Conservation (phyloP, 2,329 filamentous ascomycete species). For the Neonectria hederae region DNA sequence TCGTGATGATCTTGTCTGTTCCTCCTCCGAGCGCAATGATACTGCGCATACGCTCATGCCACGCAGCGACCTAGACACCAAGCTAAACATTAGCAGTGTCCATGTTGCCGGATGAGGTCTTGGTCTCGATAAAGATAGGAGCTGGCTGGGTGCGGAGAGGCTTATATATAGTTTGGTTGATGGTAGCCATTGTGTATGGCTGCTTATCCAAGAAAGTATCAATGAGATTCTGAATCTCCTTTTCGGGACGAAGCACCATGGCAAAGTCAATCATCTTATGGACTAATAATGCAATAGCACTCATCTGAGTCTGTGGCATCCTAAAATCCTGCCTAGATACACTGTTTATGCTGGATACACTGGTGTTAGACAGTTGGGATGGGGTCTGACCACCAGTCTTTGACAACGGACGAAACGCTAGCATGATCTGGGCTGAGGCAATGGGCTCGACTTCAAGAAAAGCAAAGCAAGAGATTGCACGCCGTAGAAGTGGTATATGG, state of each 20-base stretch:
- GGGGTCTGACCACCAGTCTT: not conserved
- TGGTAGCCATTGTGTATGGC: not conserved
- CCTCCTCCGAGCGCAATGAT: conserved; percentile 11
- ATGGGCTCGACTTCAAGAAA: conserved; percentile 18
- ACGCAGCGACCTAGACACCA: conserved; percentile 22
- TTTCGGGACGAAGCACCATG: conserved; percentile 1
- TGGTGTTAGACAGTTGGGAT: not conserved
- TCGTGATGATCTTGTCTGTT: conserved; percentile 2
- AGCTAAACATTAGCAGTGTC: conserved; percentile 18
- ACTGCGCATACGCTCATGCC: conserved; percentile 23
- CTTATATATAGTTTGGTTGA: conserved; percentile 13
- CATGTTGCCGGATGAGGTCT: conserved; percentile 10
- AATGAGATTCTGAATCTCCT: not conserved
- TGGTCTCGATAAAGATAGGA: conserved; percentile 24
- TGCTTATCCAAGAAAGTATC: not conserved
- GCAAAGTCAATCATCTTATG: conserved; percentile 16
- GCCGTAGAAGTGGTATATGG: conserved; percentile 5
- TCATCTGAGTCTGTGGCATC: not conserved
- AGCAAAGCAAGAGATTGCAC: not conserved
- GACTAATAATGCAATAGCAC: not conserved
- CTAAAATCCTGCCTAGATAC: not conserved
- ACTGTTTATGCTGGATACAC: not conserved
- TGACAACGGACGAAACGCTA: not conserved
- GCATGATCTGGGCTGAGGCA: not conserved
- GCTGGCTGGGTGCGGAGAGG: conserved; percentile 16